Percentiles rank a stretch among this genome's conserved stretches.
Evolutionary conservation across 495 filamentous ascomycete genomes (phyloP).

Genomic region (Letharia columbiana): DNA sequence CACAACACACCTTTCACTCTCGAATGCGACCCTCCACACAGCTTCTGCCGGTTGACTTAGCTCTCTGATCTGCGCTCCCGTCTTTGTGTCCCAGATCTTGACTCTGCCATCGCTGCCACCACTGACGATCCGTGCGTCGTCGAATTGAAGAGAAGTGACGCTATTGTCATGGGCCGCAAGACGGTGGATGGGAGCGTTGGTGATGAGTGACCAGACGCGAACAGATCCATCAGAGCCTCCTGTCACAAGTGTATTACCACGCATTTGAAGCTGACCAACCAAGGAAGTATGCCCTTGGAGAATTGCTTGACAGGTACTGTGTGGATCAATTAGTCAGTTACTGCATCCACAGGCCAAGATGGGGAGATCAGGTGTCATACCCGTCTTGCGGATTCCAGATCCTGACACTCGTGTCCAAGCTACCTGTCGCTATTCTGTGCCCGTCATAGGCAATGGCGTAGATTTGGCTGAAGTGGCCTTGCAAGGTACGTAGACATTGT

Average conservation of each 20-base stretch:
- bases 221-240: conserved; percentile 94
- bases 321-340: not conserved
- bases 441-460: conserved; percentile 98
- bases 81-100: conserved; percentile 93
- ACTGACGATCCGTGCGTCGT: conserved; percentile 86
- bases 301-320: conserved; percentile 74
- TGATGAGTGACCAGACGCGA: conserved; percentile 85
- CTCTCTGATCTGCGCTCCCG: conserved; percentile 82
- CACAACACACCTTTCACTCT: conserved; percentile 95
- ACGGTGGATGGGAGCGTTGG: conserved; percentile 82
- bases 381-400: conserved; percentile 94
- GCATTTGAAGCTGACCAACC: conserved; percentile 95
- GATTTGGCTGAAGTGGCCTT: conserved; percentile 97
- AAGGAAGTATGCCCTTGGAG: conserved; percentile 94
- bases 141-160: conserved; percentile 94
- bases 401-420: conserved; percentile 90
- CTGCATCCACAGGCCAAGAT: not conserved
- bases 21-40: conserved; percentile 96
- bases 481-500: conserved; percentile 76
- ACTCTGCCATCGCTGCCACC: conserved; percentile 93
- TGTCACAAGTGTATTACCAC: conserved; percentile 86
- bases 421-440: conserved; percentile 85
- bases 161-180: conserved; percentile 98
- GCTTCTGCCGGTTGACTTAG: conserved; percentile 83
- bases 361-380: conserved; percentile 37